Evolutionary conservation across 2,329 filamentous ascomycete genomes (phyloP), one percentile per base, ranked within the genome.

Genomic region (Colletotrichum sp.): DNA sequence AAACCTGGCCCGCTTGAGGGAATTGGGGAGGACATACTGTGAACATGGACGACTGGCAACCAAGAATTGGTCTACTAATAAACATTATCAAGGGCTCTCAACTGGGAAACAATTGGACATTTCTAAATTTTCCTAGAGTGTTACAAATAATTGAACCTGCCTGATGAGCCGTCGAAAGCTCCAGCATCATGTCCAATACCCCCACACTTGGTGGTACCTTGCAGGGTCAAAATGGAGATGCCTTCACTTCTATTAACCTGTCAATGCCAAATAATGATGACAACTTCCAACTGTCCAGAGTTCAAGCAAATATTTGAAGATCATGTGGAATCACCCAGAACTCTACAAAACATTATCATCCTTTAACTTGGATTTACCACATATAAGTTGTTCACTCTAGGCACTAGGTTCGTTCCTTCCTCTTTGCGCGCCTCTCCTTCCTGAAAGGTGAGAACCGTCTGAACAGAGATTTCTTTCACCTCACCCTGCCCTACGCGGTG

Each of bases 71-170:
- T n/a, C 18, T 4, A 12, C 9, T 1, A 48, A 48, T 48, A 7
- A 7, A 48, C 5, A n/a, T n/a, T n/a, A 2, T 43, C 39, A 6
- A 24, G 24, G 24, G 24, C 39, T 12, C 18, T 48, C 9, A 7
- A 18, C 39, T 2, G 5, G 6, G 4, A 48, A 0, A 6, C 1
- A 6, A 48, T 6, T 7, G 18, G 9, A 2, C 2, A 13, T 0
- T 3, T 52, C 43, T 52, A 1, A 3, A 7, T 24, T 3, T 52
- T 24, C 2, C 4, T 21, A 1, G 8, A 2, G 3, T 21, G 3
- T 0, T 6, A 13, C 6, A 13, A 1, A 13, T 0, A 4, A 4
- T 2, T 21, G 6, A 52, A 21, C 4, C 0, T 52, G 10, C n/a
- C 3, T 7, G 43, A 52, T 52, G 18, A 43, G 5, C 4, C 0